These are phyloP conservation scores for Cinchona pubescens DNA, from an alignment of 257 asterid genomes.

Conservation along the genomic window DNA sequence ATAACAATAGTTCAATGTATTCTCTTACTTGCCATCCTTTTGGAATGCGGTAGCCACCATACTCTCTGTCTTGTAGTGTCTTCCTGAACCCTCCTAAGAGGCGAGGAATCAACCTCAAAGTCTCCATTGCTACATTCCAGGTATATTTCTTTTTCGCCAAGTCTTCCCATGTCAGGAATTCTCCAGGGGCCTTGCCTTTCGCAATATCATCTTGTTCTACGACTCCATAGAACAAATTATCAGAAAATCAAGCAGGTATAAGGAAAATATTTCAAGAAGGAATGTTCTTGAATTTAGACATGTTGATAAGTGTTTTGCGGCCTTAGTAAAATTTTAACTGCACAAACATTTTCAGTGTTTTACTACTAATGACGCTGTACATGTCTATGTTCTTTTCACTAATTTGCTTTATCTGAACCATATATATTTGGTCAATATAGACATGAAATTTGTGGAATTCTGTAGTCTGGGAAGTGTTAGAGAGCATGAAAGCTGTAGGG, in stretches of 20 bases:
- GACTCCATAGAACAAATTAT: background rate
- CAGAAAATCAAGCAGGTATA: background rate
- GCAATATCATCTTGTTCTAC: constrained; percentile 65
- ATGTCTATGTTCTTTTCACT: too few relatives aligned
- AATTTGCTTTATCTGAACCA: background rate
- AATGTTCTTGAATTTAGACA: too few relatives aligned
- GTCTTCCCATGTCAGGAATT: constrained; percentile 62
- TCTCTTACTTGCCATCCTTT: constrained; percentile 82
- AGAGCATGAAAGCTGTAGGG: too few relatives aligned
- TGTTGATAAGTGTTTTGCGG: too few relatives aligned
- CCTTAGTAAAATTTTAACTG: too few relatives aligned
- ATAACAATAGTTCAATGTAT: background rate
- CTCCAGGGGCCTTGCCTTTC: constrained; percentile 33
- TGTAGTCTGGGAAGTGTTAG: too few relatives aligned
- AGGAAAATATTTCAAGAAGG: background rate
- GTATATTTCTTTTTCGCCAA: constrained; percentile 65
- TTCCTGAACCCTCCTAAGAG: constrained; percentile 64
- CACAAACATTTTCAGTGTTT: too few relatives aligned
- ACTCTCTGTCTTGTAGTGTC: constrained; percentile 52
- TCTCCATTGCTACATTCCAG: constrained; percentile 78
- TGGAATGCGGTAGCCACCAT: constrained; percentile 57
- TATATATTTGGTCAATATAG: too few relatives aligned
- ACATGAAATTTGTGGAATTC: background rate
- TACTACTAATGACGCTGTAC: too few relatives aligned
- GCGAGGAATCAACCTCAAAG: constrained; percentile 54